Conservation (phyloP, 1,284 basidiomycete genomes). For the Malassezia furfur region DNA sequence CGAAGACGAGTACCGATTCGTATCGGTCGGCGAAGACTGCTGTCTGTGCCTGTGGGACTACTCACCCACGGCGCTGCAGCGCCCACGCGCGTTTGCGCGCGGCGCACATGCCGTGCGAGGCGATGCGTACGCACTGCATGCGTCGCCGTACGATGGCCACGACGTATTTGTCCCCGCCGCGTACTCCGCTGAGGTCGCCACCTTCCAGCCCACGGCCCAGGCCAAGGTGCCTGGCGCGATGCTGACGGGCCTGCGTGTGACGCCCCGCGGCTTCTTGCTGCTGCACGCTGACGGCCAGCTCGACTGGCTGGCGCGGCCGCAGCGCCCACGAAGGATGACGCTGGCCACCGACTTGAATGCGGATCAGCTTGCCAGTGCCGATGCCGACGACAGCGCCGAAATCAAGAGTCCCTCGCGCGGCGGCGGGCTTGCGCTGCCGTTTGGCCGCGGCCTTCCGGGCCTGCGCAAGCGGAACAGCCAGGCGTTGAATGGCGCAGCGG, state of each 20-base stretch:
- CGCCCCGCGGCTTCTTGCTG: background rate
- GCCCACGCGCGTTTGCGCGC: conserved; percentile 1
- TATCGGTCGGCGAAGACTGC: conserved; percentile 40
- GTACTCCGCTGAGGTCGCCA: conserved; percentile 7
- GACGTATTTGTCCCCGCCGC: background rate
- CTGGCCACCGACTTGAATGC: background rate
- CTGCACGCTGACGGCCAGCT: conserved; percentile 13
- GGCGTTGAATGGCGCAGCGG: background rate
- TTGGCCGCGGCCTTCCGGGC: background rate
- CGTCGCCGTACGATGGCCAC: background rate
- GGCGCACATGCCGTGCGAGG: background rate
- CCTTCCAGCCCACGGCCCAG: conserved; percentile 2
- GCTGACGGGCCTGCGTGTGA: conserved; percentile 5
- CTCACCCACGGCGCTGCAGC: conserved; percentile 12
- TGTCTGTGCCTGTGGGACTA: conserved; percentile 43
- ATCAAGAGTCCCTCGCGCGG: background rate
- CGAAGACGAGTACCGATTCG: conserved; percentile 37
- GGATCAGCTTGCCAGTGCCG: background rate
- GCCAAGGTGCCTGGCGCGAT: background rate
- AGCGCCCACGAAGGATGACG: background rate
- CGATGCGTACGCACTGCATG: background rate
- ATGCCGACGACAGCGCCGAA: background rate
- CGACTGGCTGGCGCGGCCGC: conserved; percentile 2
- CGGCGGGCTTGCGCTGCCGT: background rate
- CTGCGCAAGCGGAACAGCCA: background rate